Base-by-base conservation (phyloP, 1,284 basidiomycete species). In the Sphaerobolus stellatus region DNA sequence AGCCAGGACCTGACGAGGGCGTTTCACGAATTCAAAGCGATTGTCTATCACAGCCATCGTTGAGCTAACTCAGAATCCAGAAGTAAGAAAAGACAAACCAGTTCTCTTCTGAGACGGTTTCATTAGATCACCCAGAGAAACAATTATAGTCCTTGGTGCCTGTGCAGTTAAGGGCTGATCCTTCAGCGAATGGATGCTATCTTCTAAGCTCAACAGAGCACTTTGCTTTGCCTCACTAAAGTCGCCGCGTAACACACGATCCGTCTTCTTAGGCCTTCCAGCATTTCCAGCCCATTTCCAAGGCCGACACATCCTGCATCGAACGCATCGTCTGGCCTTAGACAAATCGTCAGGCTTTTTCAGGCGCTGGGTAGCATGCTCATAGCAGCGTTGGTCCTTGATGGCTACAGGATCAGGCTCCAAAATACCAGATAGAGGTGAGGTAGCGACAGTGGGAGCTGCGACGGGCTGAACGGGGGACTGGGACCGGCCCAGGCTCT, bases 1-100 rank as follows among this genome's bases (percentile, higher is more conserved):
- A 43, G 36, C 46, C n/a, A 54, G 34, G 18, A 54, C 52, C 43
- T 54, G 52, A 45, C 52, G 52, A 31, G 52, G 52, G 18, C 52
- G 52, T 14, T 29, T 45, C 13, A 54, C 28, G 16, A 54, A 27
- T 29, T 54, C 52, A 27, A 54, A 54, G 22, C 33, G 43, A 22
- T 49, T 48, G 33, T 48, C 52, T 54, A 30, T 22, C n/a, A 30
- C 34, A 28, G 25, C 2, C 8, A 27, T 13, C n/a, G 7, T 27
- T n/a, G n/a, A n/a, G n/a, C n/a, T n/a, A n/a, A n/a, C n/a, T n/a
- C n/a, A n/a, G n/a, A n/a, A n/a, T n/a, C n/a, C n/a, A n/a, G n/a
- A n/a, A n/a, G n/a, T 28, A 16, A 38, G 31, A n/a, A 20, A 54
- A 45, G 38, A 28, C 43, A 48, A n/a, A 43, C 46, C 31, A 40